Percentiles rank a stretch among this genome's conserved stretches.
Evolutionary conservation across 768 basidiomycete genomes (phyloP).

Genomic region (Collybiopsis confluens): DNA sequence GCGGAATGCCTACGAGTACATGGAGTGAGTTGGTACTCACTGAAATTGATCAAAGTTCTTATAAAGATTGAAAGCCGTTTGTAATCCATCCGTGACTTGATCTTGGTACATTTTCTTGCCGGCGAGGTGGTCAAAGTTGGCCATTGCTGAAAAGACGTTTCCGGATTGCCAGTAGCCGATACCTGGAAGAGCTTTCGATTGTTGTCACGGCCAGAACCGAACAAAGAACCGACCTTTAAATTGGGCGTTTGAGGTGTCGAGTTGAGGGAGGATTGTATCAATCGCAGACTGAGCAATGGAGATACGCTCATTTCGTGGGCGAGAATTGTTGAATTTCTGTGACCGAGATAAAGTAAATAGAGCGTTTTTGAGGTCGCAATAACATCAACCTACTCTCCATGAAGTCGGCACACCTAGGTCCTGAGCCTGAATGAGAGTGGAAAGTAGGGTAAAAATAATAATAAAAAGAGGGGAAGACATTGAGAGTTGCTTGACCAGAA

Average conservation of each 20-base stretch:
- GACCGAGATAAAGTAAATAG: background rate
- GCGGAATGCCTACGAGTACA: too few species aligned
- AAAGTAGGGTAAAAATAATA: background rate
- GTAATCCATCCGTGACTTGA: slow-evolving; percentile 34
- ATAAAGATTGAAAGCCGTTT: slow-evolving; percentile 33
- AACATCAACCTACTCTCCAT: slow-evolving; percentile 24
- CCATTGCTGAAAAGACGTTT: slow-evolving; percentile 48
- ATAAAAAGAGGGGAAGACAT: background rate
- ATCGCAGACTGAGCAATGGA: slow-evolving; percentile 38
- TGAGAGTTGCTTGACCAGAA: too few species aligned
- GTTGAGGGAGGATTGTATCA: slow-evolving; percentile 33
- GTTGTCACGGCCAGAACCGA: background rate
- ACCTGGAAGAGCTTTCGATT: slow-evolving; percentile 21
- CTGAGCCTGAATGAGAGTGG: slow-evolving; percentile 13
- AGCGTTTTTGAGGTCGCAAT: background rate
- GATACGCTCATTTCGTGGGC: slow-evolving; percentile 34
- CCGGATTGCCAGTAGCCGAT: slow-evolving; percentile 52
- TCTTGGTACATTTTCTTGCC: slow-evolving; percentile 33
- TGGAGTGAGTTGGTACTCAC: too few species aligned
- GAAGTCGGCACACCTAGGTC: slow-evolving; percentile 23
- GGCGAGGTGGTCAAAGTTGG: slow-evolving; percentile 39
- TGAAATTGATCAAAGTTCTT: slow-evolving; percentile 40
- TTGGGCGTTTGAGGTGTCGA: slow-evolving; percentile 32
- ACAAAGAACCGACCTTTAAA: slow-evolving; percentile 33
- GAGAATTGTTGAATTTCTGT: slow-evolving; percentile 39